phyloP scores from a whole-genome alignment of 2,329 filamentous ascomycete species.

The Penicillium paneum region DNA sequence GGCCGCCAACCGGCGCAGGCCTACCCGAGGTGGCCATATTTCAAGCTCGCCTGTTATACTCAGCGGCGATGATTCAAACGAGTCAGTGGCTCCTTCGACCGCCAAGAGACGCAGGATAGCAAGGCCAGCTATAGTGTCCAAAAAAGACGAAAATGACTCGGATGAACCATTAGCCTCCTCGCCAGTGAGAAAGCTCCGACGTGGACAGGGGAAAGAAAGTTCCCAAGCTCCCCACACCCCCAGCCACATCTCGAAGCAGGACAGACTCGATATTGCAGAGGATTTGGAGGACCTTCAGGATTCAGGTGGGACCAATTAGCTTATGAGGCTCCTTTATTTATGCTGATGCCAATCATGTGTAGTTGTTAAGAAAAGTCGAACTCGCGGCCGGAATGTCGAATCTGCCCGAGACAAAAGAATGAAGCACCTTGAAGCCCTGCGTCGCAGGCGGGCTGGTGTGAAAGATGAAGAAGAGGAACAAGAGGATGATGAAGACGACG shows the following conservation, averaged over 20 bases:
- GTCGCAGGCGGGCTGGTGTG: constrained; percentile 43
- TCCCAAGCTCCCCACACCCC: constrained; percentile 29
- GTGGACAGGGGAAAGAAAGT: constrained; percentile 9
- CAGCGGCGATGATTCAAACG: background rate
- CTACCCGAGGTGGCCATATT: background rate
- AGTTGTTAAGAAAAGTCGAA: constrained; percentile 41
- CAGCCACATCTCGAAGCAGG: constrained; percentile 26
- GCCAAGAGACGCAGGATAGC: background rate
- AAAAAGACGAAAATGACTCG: background rate
- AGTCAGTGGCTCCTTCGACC: background rate
- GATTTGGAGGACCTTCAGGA: constrained; percentile 46
- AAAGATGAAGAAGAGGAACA: constrained; percentile 26
- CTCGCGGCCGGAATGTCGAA: constrained; percentile 40
- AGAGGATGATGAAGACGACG: background rate
- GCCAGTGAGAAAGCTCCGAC: constrained; percentile 28
- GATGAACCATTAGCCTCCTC: constrained; percentile 13
- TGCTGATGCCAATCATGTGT: background rate
- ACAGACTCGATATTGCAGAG: constrained; percentile 44
- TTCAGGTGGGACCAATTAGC: constrained; percentile 32
- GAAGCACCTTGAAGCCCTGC: constrained; percentile 43
- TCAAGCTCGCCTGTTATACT: background rate
- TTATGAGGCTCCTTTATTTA: background rate
- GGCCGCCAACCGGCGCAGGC: constrained; percentile 21
- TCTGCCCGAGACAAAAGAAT: constrained; percentile 40
- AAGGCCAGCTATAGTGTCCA: background rate